Percentiles rank a stretch among this genome's conserved stretches.
phyloP scores from a whole-genome alignment of 257 asterid species.

The Forsythia viridissima region DNA sequence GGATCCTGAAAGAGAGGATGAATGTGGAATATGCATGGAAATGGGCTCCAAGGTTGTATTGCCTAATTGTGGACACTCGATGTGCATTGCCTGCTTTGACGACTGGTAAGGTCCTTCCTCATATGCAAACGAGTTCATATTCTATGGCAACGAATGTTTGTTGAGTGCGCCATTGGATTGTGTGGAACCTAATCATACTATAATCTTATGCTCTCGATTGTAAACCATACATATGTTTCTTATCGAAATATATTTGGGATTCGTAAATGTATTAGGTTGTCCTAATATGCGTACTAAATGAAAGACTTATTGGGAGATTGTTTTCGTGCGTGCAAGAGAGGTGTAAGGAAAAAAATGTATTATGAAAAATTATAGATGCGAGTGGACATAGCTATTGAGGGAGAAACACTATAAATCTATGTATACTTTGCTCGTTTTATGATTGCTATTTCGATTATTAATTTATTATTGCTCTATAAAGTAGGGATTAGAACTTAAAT shows the following conservation, averaged over 20 bases:
- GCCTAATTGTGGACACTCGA: constrained; percentile 66
- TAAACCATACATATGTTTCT: too few relatives aligned
- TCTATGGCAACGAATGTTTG: not conserved
- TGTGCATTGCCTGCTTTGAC: constrained; percentile 56
- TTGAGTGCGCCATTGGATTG: not conserved
- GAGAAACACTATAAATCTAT: too few relatives aligned
- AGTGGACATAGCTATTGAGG: too few relatives aligned
- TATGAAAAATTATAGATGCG: too few relatives aligned
- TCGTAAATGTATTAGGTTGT: too few relatives aligned
- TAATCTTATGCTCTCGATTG: not conserved
- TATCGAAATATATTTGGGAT: too few relatives aligned
- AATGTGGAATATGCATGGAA: constrained; percentile 80
- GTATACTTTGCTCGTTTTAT: too few relatives aligned
- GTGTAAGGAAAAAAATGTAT: not conserved
- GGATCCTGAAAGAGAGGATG: constrained; percentile 46
- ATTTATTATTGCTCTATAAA: too few relatives aligned
- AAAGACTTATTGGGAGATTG: too few relatives aligned
- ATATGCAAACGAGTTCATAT: not conserved
- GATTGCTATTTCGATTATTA: too few relatives aligned
- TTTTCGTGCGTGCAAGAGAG: not conserved
- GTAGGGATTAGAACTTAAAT: not conserved
- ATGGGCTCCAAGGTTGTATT: constrained; percentile 45
- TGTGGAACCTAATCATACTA: not conserved
- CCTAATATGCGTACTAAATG: too few relatives aligned
- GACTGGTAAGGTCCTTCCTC: constrained; percentile 40